A percentile compares a stretch with the other conserved stretches of the same genome.
These are phyloP conservation scores for Xerophyta viscosa DNA, from an alignment of 106 monocot species.

Conservation along the genomic window DNA sequence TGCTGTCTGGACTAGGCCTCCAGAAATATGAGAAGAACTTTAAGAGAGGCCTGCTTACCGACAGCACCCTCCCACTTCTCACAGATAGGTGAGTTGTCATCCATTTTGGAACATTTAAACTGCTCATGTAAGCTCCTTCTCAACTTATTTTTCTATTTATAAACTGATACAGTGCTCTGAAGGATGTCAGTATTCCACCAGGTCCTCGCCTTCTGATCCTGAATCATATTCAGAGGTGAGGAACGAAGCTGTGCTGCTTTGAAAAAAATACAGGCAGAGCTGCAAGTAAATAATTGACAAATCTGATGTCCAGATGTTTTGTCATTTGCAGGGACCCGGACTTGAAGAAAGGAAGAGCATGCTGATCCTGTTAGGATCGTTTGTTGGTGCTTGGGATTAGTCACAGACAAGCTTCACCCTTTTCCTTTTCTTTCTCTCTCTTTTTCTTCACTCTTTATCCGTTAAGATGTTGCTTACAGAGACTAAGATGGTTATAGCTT, in stretches of 20 bases:
- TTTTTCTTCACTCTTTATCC: too few species aligned
- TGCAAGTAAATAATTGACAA: too few species aligned
- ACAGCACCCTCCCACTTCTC: conserved; percentile 8
- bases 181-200: conserved; percentile 5
- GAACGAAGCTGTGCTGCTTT: neutral
- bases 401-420: too few species aligned
- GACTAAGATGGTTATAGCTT: too few species aligned
- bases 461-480: too few species aligned
- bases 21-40: conserved; percentile 16
- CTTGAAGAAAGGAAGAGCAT: neutral
- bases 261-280: neutral
- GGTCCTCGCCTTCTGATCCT: conserved; percentile 9
- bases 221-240: conserved; percentile 12
- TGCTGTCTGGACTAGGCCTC: conserved; percentile 9
- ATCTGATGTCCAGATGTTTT: too few species aligned
- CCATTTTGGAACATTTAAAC: neutral
- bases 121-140: neutral
- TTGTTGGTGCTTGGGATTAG: too few species aligned
- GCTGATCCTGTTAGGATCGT: too few species aligned
- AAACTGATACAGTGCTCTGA: conserved; percentile 8
- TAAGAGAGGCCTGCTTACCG: conserved; percentile 11
- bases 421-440: too few species aligned
- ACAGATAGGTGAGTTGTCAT: conserved; percentile 5
- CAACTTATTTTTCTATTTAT: neutral
- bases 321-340: neutral